Base-by-base conservation (phyloP, 2,329 filamentous ascomycete species). In the Colletotrichum simmondsii region DNA sequence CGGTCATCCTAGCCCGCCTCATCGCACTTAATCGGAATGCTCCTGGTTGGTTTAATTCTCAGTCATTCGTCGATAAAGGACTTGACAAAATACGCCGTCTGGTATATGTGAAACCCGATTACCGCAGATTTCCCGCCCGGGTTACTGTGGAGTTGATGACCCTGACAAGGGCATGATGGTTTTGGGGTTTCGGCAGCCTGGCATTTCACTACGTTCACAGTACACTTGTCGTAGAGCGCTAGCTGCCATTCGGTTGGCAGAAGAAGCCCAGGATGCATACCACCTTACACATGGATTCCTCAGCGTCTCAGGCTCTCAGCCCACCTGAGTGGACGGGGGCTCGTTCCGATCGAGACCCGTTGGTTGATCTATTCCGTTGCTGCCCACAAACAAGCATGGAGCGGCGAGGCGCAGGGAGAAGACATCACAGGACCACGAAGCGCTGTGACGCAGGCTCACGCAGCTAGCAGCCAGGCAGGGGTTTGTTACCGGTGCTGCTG, bases 341-440 rank as follows among this genome's bases (percentile, higher is more conserved):
- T 14, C 57, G 64, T 58, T 62, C 58, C 57, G 49, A 71, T 71
- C 60, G 60, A 57, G 59, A 30, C 60, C 59, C 66, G 60, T 37
- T 59, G 65, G 62, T 69, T 59, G 65, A 68, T 69, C 65, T 65
- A 72, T 72, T 64, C 60, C 62, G 61, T 35, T 63, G 42, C 53
- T 49, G 53, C 35, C 42, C 52, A 59, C 53, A 57, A 60, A 69
- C 53, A 63, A 64, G 59, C 65, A 66, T 60, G 26, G 26, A 35
- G 65, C 70, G 65, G 65, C 60, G 60, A 72, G 70, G 66, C 66
- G 70, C 70, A 72, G 70, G 66, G 35, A 65, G 66, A 64, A 54
- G 65, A 72, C 60, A 72, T 72, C 70, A 72, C 70, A 72, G 70
- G 70, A 72, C 70, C 70, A 61, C 70, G 56, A 60, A 60, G 66